phyloP scores from a whole-genome alignment of 495 filamentous ascomycete genomes.

The Cladorrhinum samala region DNA sequence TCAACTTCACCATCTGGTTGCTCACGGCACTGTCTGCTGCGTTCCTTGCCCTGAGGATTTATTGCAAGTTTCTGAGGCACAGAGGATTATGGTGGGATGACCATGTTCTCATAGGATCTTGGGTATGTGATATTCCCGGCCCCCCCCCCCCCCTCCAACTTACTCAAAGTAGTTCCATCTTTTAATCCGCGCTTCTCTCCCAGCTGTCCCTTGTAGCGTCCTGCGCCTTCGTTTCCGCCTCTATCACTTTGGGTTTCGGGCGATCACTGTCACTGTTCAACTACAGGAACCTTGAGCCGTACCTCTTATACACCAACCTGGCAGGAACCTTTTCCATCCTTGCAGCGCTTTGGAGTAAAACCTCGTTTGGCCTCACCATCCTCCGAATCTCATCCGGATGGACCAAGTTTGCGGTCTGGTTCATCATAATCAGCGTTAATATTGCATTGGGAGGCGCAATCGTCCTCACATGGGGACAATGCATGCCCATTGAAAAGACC shows the following conservation, averaged over 20 bases:
- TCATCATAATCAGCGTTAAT: slow-evolving; percentile 34
- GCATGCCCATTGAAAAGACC: slow-evolving; percentile 27
- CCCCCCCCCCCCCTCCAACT: too few species aligned
- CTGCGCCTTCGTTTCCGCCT: slow-evolving; percentile 64
- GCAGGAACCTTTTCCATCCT: slow-evolving; percentile 31
- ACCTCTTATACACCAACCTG: slow-evolving; percentile 23
- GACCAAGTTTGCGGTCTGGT: slow-evolving; percentile 25
- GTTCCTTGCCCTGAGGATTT: slow-evolving; percentile 32
- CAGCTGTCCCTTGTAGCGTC: background rate
- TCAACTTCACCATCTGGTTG: slow-evolving; percentile 38
- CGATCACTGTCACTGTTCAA: slow-evolving; percentile 22
- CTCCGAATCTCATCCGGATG: slow-evolving; percentile 29
- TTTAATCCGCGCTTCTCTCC: background rate
- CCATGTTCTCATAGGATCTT: slow-evolving; percentile 33
- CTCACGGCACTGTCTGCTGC: slow-evolving; percentile 28
- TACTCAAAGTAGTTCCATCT: too few species aligned
- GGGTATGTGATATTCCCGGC: slow-evolving; percentile 22
- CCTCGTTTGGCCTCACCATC: slow-evolving; percentile 31
- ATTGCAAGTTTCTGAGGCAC: slow-evolving; percentile 29
- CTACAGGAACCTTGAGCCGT: slow-evolving; percentile 16
- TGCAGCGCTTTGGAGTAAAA: slow-evolving; percentile 30
- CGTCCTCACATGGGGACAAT: slow-evolving; percentile 30
- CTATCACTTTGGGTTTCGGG: slow-evolving; percentile 26
- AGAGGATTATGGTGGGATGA: slow-evolving; percentile 34
- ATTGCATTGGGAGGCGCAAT: slow-evolving; percentile 23